These are phyloP conservation scores for Mycosphaerella arachidis DNA, from an alignment of 2,329 filamentous ascomycete species.

Conservation along the genomic window DNA sequence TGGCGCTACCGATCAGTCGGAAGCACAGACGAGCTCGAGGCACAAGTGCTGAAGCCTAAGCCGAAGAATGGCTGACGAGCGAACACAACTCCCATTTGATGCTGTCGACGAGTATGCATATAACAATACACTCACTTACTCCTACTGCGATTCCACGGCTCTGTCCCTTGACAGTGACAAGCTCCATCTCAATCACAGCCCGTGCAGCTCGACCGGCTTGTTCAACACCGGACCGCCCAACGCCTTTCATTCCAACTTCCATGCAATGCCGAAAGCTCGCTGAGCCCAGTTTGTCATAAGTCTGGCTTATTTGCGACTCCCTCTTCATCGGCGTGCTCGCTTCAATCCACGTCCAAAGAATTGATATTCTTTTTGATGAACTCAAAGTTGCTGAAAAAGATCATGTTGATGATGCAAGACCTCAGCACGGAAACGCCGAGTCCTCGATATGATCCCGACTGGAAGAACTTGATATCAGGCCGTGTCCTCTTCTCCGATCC, in stretches of 20 bases:
- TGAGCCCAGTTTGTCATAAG: neutral
- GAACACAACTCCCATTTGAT: too few relatives aligned
- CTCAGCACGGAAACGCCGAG: slow-evolving; percentile 78
- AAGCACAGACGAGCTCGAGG: too few relatives aligned
- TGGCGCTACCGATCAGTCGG: too few relatives aligned
- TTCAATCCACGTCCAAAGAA: slow-evolving; percentile 19
- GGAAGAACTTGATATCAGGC: slow-evolving; percentile 74
- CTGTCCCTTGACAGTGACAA: too few relatives aligned
- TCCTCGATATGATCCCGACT: slow-evolving; percentile 75
- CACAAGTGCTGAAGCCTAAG: too few relatives aligned
- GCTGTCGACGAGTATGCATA: too few relatives aligned
- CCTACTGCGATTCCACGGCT: too few relatives aligned
- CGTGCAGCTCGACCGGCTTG: neutral
- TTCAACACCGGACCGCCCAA: neutral
- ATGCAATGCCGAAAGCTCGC: neutral
- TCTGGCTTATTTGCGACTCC: neutral
- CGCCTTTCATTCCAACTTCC: neutral
- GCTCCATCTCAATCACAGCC: neutral
- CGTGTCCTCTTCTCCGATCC: slow-evolving; percentile 45
- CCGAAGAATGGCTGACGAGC: too few relatives aligned
- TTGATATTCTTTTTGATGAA: slow-evolving; percentile 64
- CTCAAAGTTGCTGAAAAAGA: slow-evolving; percentile 87
- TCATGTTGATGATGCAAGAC: slow-evolving; percentile 77
- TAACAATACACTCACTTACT: too few relatives aligned
- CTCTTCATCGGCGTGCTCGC: neutral